Conservation (phyloP, 495 filamentous ascomycete genomes). For the Daldinia bambusicola region DNA sequence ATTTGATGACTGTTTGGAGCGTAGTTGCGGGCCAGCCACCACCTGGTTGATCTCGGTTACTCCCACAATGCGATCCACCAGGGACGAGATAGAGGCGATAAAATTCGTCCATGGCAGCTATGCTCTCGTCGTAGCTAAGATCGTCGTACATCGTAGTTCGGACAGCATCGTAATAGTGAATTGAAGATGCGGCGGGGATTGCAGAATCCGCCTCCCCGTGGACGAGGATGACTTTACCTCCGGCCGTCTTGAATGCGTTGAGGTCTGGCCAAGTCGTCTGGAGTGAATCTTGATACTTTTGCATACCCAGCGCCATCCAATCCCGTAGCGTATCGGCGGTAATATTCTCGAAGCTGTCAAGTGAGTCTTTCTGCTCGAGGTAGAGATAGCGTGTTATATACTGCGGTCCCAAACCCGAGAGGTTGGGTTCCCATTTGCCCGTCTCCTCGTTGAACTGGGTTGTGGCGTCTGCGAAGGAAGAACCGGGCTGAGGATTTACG, state of each 20-base stretch:
- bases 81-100: constrained; percentile 64
- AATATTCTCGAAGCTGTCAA: constrained; percentile 54
- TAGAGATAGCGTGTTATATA: constrained; percentile 49
- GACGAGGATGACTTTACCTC: constrained; percentile 63
- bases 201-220: constrained; percentile 63
- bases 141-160: constrained; percentile 60
- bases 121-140: constrained; percentile 48
- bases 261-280: constrained; percentile 62
- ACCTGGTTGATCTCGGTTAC: constrained; percentile 51
- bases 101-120: constrained; percentile 57
- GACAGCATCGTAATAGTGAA: constrained; percentile 63
- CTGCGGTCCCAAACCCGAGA: constrained; percentile 53
- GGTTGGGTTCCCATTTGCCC: constrained; percentile 50
- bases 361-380: constrained; percentile 50
- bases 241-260: constrained; percentile 52
- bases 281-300: constrained; percentile 54
- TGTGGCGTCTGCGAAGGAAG: constrained; percentile 55
- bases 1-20: constrained; percentile 58
- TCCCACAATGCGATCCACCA: constrained; percentile 61
- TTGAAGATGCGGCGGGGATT: constrained; percentile 60
- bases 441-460: constrained; percentile 57
- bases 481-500: constrained; percentile 56
- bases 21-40: constrained; percentile 59
- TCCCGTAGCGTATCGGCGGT: constrained; percentile 61
- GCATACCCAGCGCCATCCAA: constrained; percentile 58